Conservation (phyloP, 2,329 filamentous ascomycete genomes). For the Arachnomyces sp. region DNA sequence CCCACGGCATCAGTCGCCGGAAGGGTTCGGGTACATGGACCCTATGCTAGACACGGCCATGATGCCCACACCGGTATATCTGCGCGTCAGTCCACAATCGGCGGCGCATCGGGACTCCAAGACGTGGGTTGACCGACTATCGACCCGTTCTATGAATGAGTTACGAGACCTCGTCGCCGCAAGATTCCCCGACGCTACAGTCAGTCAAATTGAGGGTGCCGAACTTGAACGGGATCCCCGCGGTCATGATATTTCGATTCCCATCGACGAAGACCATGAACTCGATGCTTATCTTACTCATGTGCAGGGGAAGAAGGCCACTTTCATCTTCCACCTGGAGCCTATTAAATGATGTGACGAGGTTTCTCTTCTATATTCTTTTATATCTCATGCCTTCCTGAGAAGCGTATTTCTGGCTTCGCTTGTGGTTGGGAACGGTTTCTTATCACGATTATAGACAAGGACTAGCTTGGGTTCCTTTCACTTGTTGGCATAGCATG, state of each 20-base stretch:
- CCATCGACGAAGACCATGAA: constrained; percentile 64
- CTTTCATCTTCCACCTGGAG: constrained; percentile 41
- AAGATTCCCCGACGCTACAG: constrained; percentile 54
- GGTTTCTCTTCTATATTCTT: too few species aligned
- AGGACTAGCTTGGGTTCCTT: too few species aligned
- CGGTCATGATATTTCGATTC: constrained; percentile 55
- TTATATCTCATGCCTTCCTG: neutral
- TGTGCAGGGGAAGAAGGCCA: constrained; percentile 49
- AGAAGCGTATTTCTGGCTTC: neutral
- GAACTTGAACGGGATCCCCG: constrained; percentile 56
- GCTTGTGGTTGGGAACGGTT: neutral
- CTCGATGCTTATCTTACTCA: constrained; percentile 64
- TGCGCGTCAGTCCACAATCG: constrained; percentile 62
- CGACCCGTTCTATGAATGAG: constrained; percentile 51
- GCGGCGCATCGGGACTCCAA: constrained; percentile 41
- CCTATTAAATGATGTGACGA: constrained; percentile 13
- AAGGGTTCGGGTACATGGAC: constrained; percentile 30
- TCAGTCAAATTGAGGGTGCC: constrained; percentile 59
- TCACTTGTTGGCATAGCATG: too few species aligned
- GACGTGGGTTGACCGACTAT: constrained; percentile 60
- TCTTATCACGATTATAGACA: too few species aligned
- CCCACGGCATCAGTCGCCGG: constrained; percentile 23
- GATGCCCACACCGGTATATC: constrained; percentile 53
- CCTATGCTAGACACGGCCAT: constrained; percentile 25
- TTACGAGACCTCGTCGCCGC: constrained; percentile 54